Evolutionary conservation across 331 rosid genomes (phyloP), one percentile per base, ranked within the genome.

Genomic region (Malus hybrid): DNA sequence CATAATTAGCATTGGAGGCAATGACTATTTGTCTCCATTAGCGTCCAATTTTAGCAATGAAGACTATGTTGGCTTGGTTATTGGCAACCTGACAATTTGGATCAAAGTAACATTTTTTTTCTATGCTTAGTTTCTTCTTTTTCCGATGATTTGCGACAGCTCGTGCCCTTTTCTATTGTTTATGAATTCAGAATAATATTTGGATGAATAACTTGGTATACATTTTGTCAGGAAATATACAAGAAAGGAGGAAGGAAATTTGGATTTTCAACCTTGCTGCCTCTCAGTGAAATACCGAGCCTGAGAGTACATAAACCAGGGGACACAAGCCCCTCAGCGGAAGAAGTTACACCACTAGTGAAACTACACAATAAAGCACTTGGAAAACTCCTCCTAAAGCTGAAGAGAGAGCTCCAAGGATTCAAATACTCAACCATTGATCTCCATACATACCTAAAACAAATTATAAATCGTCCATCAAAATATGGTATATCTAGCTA

Each of bases 51-150:
- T 68, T 2, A 65, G 36, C 42, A 72, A 48, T 28, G 20, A 65
- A 56, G 73, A 87, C 73, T 86, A 81, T 7, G 87, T 84, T 6
- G 71, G 68, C 24, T 72, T 85, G 82, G 91, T 90, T 46, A 81
- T 82, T 15, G 86, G 83, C 32, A 88, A 84, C 74, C 61, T 86
- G 11, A 78, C 89, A 39, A 9, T 39, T 39, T 39, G 46, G 46
- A 39, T 39, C 46, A 9, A 39, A 39, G 46, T 39, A 39, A 39
- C 46, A 39, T 39, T 36, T 36, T 36, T 52, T 57, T 10, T 58
- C 46, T 0, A 39, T 9, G 46, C 46, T 39, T 39, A 39, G 12
- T 39, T 39, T 39, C 46, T 39, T 9, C 46, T 2, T 39, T 39
- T 39, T 39, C 12, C 12, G 12, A 39, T 39, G 12, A 39, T 39